phyloP scores from a whole-genome alignment of 495 filamentous ascomycete genomes.

The Penicillium lividum region DNA sequence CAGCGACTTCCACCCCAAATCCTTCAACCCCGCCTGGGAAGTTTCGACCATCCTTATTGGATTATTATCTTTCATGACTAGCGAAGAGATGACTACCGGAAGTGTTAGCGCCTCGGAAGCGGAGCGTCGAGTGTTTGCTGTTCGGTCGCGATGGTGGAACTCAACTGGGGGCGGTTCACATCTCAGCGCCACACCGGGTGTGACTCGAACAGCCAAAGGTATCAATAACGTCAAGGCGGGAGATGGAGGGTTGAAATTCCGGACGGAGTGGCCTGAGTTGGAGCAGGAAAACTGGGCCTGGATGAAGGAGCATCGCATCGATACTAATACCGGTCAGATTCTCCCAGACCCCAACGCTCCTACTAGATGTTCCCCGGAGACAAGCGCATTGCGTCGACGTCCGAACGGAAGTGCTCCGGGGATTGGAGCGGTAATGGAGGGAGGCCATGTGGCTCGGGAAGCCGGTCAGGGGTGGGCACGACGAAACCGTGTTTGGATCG shows the following conservation, averaged over 20 bases:
- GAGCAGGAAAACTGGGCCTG: constrained; percentile 92
- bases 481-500: constrained; percentile 73
- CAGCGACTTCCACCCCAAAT: constrained; percentile 94
- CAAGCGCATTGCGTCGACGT: constrained; percentile 65
- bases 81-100: constrained; percentile 98
- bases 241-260: constrained; percentile 90
- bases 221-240: constrained; percentile 75
- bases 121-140: constrained; percentile 77
- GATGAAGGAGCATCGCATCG: constrained; percentile 82
- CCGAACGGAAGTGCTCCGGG: constrained; percentile 67
- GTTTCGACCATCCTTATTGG: constrained; percentile 96
- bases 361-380: constrained; percentile 58
- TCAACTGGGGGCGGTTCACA: constrained; percentile 89
- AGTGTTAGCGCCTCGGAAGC: constrained; percentile 75
- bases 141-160: constrained; percentile 92
- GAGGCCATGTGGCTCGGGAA: constrained; percentile 69
- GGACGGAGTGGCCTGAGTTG: constrained; percentile 84
- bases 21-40: constrained; percentile 99
- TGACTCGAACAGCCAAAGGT: constrained; percentile 49
- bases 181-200: constrained; percentile 46
- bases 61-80: constrained; percentile 94
- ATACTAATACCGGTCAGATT: constrained; percentile 71
- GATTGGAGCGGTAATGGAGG: constrained; percentile 76
- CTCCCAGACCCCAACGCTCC: constrained; percentile 44
- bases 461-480: constrained; percentile 79